Conservation (phyloP, 192 early-diverging fungal species). For the Oehlia diaphana region DNA sequence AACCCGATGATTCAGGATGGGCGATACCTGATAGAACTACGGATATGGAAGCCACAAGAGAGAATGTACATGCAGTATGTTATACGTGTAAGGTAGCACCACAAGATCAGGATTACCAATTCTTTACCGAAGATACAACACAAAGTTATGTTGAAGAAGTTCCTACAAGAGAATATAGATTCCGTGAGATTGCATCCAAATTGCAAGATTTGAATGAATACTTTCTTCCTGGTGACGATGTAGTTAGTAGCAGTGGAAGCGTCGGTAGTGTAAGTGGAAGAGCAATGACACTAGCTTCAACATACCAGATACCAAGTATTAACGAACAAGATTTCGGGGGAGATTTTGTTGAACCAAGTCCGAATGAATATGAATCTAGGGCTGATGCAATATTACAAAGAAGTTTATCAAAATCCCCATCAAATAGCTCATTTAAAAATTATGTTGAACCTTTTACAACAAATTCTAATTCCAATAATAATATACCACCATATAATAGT, state of each 20-base stretch:
- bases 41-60: conserved; percentile 35
- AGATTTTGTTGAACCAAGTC: background rate
- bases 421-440: background rate
- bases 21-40: conserved; percentile 32
- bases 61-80: conserved; percentile 47
- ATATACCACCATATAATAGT: background rate
- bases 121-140: conserved; percentile 1
- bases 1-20: conserved; percentile 35
- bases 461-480: background rate
- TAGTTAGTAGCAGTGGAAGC: background rate
- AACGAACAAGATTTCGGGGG: conserved; percentile 20
- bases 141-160: background rate
- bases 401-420: conserved; percentile 14
- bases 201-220: conserved; percentile 28
- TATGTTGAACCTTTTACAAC: background rate
- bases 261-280: background rate
- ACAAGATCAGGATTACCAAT: conserved; percentile 5
- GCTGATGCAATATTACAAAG: background rate
- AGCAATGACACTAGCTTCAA: conserved; percentile 12
- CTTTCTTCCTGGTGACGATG: conserved; percentile 18
- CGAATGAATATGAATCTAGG: background rate
- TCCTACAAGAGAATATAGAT: conserved; percentile 12
- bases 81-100: conserved; percentile 13
- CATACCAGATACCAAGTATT: conserved; percentile 13
- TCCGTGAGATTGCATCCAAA: conserved; percentile 10